Conservation (phyloP, 345 rosid genomes). For the Hibiscus trionum region DNA sequence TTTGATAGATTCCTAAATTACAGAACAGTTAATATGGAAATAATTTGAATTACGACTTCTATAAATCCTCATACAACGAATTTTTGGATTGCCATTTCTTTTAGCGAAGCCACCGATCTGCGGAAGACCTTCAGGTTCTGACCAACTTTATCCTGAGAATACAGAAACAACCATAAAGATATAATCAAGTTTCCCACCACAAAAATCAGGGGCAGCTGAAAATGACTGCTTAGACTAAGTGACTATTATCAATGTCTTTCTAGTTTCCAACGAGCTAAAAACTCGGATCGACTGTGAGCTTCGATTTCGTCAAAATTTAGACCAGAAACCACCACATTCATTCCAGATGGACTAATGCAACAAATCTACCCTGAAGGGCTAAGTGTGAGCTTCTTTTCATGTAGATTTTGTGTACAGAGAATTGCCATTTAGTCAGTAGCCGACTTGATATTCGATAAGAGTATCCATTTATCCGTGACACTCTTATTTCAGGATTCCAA, state of each 20-base stretch:
- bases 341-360: not conserved
- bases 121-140: constrained; percentile 70
- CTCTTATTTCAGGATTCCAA: not conserved
- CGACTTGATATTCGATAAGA: not conserved
- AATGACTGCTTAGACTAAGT: too few species aligned
- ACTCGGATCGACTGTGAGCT: not conserved
- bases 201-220: not conserved
- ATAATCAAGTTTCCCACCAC: not conserved
- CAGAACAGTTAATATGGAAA: not conserved
- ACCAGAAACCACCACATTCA: not conserved
- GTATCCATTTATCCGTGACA: not conserved
- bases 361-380: too few species aligned
- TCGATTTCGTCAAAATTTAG: not conserved
- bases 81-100: constrained; percentile 66
- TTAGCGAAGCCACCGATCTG: constrained; percentile 62
- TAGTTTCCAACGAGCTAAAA: not conserved
- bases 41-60: not conserved
- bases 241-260: not conserved
- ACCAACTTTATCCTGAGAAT: constrained; percentile 67
- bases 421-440: not conserved
- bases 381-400: too few species aligned
- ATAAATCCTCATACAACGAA: constrained; percentile 18
- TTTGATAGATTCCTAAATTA: not conserved
- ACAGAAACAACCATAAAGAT: constrained; percentile 6
- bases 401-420: too few species aligned